These are phyloP conservation scores for Stagonosporopsis rhizophila DNA, from an alignment of 2,329 filamentous ascomycete species.

Conservation along the genomic window DNA sequence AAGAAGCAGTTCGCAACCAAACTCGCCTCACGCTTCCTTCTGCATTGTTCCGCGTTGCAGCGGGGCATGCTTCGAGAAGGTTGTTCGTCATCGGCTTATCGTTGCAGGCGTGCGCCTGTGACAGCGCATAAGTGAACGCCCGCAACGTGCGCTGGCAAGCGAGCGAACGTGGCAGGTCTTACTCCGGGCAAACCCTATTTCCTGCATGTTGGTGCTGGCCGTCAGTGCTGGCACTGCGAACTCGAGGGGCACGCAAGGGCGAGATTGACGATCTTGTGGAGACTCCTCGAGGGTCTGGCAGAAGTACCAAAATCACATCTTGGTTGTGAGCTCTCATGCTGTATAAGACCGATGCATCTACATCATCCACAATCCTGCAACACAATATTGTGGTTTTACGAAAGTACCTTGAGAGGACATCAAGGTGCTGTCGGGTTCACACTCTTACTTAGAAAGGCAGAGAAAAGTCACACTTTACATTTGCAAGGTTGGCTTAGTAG, in stretches of 20 bases:
- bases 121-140: constrained; percentile 18
- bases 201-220: constrained; percentile 4
- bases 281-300: background rate
- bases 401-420: background rate
- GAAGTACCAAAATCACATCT: background rate
- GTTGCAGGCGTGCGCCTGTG: constrained; percentile 5
- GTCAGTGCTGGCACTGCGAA: constrained; percentile 10
- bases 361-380: background rate
- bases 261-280: constrained; percentile 1
- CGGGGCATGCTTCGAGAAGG: constrained; percentile 14
- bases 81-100: constrained; percentile 10
- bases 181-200: constrained; percentile 16
- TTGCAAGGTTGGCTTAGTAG: background rate
- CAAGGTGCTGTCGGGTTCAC: background rate
- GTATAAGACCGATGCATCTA: background rate
- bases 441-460: background rate
- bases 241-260: constrained; percentile 13
- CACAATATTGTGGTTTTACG: background rate
- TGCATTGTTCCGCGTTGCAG: constrained; percentile 4
- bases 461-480: background rate
- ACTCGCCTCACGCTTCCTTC: constrained; percentile 1
- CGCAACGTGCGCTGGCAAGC: constrained; percentile 21
- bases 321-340: background rate
- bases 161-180: constrained; percentile 19
- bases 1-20: constrained; percentile 1